Base-by-base conservation (phyloP, 805 yeast species). In the Saccharomycopsis vini region DNA sequence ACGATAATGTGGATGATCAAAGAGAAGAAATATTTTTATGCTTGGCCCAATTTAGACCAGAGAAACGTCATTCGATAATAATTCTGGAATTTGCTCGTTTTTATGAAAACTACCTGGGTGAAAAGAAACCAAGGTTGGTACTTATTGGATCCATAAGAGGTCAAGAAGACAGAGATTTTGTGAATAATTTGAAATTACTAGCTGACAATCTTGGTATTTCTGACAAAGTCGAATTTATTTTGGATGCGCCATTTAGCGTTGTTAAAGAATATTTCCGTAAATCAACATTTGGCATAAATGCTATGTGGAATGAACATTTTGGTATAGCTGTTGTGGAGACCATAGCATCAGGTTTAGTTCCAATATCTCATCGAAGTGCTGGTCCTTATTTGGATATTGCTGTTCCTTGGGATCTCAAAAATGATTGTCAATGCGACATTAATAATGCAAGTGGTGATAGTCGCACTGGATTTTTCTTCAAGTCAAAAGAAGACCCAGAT, bases 271-370 rank as follows among this genome's bases (percentile, higher is more conserved):
- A 75, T 43, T 66, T 94, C 28, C 54, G 64, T 10, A 63, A 60
- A 12, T 73, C 87, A 2, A 73, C 78, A 21, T 78, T 76, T 55
- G 98, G 98, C 4, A 67, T 92, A 32, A 90, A 92, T 56, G 88
- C 95, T 24, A 92, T 92, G 99, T 92, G 98, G 98, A 92, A 92
- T 62, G 99, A 92, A 66, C 99, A 92, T 65, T 92, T 92, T 61
- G 99, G 99, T 16, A 92, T 92, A 55, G 90, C 95, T 1, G 90
- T 92, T 4, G 98, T 92, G 5, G 99, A 92, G 61, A 86, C 88
- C 58, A 68, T 84, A 64, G 80, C 90, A 2, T 73, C 83, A 43
- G 97, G 97, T 0, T 71, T 82, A 22, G 75, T 92, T 15, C 97
- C 98, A 1, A 64, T 92, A 2, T 92, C 79, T 3, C 97, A 94